Conservation (phyloP, 1,284 basidiomycete genomes). For the Pseudozyma tsukubaensis region DNA sequence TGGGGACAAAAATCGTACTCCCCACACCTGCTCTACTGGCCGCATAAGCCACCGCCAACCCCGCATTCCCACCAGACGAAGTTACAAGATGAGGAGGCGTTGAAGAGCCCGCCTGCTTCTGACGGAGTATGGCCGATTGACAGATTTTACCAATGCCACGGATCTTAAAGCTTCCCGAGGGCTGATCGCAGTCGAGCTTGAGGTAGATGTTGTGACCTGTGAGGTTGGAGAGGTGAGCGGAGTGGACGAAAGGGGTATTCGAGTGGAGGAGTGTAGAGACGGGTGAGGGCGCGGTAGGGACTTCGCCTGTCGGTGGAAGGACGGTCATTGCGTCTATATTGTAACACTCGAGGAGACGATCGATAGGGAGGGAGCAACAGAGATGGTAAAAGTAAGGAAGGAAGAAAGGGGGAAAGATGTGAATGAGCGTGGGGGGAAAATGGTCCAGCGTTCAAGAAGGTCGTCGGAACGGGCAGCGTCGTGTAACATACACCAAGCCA, state of each 20-base stretch:
- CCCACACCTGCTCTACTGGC: slow-evolving; percentile 47
- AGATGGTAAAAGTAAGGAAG: neutral
- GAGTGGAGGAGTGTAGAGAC: slow-evolving; percentile 6
- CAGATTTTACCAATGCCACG: slow-evolving; percentile 56
- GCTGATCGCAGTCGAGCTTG: slow-evolving; percentile 67
- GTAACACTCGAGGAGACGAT: neutral
- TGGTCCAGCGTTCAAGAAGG: no score
- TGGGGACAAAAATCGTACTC: slow-evolving; percentile 64
- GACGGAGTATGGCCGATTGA: slow-evolving; percentile 2
- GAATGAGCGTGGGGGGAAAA: neutral
- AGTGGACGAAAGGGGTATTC: slow-evolving; percentile 26
- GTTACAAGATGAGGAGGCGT: slow-evolving; percentile 53
- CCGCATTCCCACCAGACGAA: slow-evolving; percentile 68
- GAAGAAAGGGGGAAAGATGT: neutral
- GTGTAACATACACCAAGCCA: no score
- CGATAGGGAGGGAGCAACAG: neutral
- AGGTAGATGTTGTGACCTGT: slow-evolving; percentile 59
- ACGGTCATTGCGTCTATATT: slow-evolving; percentile 11
- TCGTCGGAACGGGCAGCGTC: no score
- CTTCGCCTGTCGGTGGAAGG: neutral
- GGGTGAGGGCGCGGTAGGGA: neutral
- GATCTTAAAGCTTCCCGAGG: slow-evolving; percentile 65
- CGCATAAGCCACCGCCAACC: slow-evolving; percentile 60
- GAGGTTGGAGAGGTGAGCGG: slow-evolving; percentile 7
- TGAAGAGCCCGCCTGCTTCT: neutral